These are phyloP conservation scores for Ilyonectria destructans DNA, from an alignment of 2,329 filamentous ascomycete species.

Conservation along the genomic window DNA sequence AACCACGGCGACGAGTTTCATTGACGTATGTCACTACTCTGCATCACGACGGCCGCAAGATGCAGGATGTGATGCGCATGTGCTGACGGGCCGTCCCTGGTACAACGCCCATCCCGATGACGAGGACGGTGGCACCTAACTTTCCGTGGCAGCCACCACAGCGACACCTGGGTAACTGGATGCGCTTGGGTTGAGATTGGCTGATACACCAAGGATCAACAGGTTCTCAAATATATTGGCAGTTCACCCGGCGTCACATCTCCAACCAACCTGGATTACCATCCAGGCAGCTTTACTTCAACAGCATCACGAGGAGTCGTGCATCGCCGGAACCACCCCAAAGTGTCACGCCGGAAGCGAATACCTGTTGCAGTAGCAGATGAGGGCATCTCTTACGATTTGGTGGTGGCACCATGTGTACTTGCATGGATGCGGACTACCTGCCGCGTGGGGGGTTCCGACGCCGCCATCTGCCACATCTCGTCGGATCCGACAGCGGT, in stretches of 20 bases:
- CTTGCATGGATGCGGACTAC: slow-evolving; percentile 7
- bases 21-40: background rate
- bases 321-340: slow-evolving; percentile 11
- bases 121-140: slow-evolving; percentile 1
- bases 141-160: slow-evolving; percentile 17
- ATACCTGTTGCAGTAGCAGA: slow-evolving; percentile 8
- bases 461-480: slow-evolving; percentile 6
- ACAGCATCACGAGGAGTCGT: slow-evolving; percentile 19
- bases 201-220: background rate
- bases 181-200: background rate
- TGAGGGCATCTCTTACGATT: slow-evolving; percentile 21
- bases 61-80: slow-evolving; percentile 6
- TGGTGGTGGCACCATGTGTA: slow-evolving; percentile 25
- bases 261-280: slow-evolving; percentile 8
- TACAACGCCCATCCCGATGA: slow-evolving; percentile 5
- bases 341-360: background rate
- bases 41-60: background rate
- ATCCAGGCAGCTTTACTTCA: slow-evolving; percentile 21
- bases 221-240: slow-evolving; percentile 2
- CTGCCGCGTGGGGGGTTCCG: slow-evolving; percentile 32
- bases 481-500: slow-evolving; percentile 26
- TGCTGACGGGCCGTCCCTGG: slow-evolving; percentile 18
- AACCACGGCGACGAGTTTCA: background rate
- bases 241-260: slow-evolving; percentile 16
- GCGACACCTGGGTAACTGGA: slow-evolving; percentile 2